A percentile compares a stretch with the other conserved stretches of the same genome.
These are phyloP conservation scores for Phoma herbarum DNA, from an alignment of 2,329 filamentous ascomycete genomes.

Conservation along the genomic window DNA sequence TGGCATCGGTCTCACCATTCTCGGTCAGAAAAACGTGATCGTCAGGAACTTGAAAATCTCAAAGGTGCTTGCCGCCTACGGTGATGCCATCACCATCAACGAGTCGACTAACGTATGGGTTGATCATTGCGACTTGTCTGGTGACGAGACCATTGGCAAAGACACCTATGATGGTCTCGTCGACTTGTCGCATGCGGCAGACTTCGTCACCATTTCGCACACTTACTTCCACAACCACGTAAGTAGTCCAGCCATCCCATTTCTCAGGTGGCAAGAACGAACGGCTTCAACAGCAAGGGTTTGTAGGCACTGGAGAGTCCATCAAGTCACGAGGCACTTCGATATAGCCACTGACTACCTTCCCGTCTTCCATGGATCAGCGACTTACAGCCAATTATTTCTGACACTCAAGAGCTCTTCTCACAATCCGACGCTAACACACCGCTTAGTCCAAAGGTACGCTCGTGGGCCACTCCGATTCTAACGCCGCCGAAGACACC, in stretches of 20 bases:
- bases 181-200: conserved; percentile 69
- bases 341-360: too few relatives aligned
- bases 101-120: conserved; percentile 65
- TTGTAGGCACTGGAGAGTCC: too few relatives aligned
- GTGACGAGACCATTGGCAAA: conserved; percentile 46
- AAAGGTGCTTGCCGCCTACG: conserved; percentile 63
- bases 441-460: conserved; percentile 61
- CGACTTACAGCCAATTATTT: too few relatives aligned
- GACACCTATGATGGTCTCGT: conserved; percentile 52
- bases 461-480: conserved; percentile 67
- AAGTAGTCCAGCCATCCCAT: conserved; percentile 9
- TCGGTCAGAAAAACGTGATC: conserved; percentile 65
- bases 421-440: background rate
- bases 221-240: conserved; percentile 63
- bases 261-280: too few relatives aligned
- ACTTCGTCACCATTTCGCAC: conserved; percentile 65
- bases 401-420: too few relatives aligned
- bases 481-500: conserved; percentile 61
- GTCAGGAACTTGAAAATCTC: conserved; percentile 69
- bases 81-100: conserved; percentile 69
- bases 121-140: conserved; percentile 71
- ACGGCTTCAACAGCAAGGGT: too few relatives aligned
- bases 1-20: conserved; percentile 63
- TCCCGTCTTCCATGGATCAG: too few relatives aligned
- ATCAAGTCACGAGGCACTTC: too few relatives aligned